Conservation (phyloP, 768 basidiomycete genomes). For the Hemileccinum rubropunctum region DNA sequence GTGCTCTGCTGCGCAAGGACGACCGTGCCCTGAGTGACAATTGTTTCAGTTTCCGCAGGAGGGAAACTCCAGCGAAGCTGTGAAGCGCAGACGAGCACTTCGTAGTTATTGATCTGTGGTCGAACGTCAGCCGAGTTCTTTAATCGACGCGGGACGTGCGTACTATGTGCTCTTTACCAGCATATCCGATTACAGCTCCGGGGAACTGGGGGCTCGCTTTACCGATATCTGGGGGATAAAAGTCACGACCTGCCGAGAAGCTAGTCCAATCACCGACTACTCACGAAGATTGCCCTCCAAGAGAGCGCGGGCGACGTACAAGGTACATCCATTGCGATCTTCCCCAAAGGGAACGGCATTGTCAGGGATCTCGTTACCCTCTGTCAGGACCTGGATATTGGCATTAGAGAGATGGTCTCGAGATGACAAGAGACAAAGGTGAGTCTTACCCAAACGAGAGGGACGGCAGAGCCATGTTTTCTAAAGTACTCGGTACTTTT, state of each 20-base stretch:
- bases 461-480: conserved; percentile 26
- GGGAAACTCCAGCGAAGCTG: conserved; percentile 33
- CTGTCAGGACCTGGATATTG: conserved; percentile 23
- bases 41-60: conserved; percentile 3
- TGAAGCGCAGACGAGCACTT: conserved; percentile 36
- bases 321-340: conserved; percentile 26
- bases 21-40: conserved; percentile 28
- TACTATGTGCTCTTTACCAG: conserved; percentile 35
- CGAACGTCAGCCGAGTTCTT: background rate
- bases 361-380: conserved; percentile 32
- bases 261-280: background rate
- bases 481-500: conserved; percentile 30
- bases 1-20: conserved; percentile 26
- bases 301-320: conserved; percentile 32
- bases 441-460: conserved; percentile 31
- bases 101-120: conserved; percentile 29
- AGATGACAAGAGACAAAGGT: background rate
- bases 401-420: background rate
- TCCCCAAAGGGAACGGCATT: conserved; percentile 35
- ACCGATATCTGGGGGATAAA: conserved; percentile 29
- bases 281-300: conserved; percentile 31
- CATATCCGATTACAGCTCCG: conserved; percentile 32
- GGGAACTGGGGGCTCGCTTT: conserved; percentile 31
- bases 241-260: background rate
- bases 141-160: background rate